Base-by-base conservation (phyloP, 2,329 filamentous ascomycete genomes). In the Spiromastix sp. region DNA sequence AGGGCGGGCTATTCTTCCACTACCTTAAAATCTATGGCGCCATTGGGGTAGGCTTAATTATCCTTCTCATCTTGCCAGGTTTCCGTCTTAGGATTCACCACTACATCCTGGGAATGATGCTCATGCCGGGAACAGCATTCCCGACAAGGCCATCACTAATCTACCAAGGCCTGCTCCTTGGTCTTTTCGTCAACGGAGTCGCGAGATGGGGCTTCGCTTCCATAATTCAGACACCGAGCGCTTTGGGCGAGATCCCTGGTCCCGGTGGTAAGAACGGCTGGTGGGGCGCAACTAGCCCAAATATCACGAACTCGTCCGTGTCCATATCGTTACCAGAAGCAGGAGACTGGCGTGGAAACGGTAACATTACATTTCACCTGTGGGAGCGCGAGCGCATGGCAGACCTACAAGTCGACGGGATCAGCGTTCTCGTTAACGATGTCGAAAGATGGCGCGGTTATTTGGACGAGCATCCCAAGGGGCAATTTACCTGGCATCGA, bases 161-260 rank as follows among this genome's bases (percentile, higher is more conserved):
- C 2, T 96, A 91, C 51, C 89, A 96, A 57, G 91, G 91, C 8
- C 66, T 98, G 2, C 68, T 98, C 0, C 65, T 96, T 5, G 91
- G 91, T 0, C 71, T 96, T 0, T 96, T 95, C 57, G 79, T 95
- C 61, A 95, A 95, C 54, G 89, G 91, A 34, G 77, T 93, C 40
- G 89, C 87, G 3, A 74, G 89, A 28, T 96, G 91, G 91, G 87
- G 87, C 0, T 98, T 93, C 56, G 87, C 85, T 42, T 72, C 81
- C 1, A 76, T 98, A 30, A 71, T 98, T 11, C 80, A 98, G 60
- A 96, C 91, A 0, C 75, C 83, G 0, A 70, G 60, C 1, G 77
- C 78, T 1, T 62, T 98, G 16, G 68, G 72, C 7, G 67, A 71
- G 59, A 30, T 66, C 51, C 38, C 54, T 50, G 34, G 70, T 5